Conservation (phyloP, 2,329 filamentous ascomycete genomes). For the Xylaria sp. region DNA sequence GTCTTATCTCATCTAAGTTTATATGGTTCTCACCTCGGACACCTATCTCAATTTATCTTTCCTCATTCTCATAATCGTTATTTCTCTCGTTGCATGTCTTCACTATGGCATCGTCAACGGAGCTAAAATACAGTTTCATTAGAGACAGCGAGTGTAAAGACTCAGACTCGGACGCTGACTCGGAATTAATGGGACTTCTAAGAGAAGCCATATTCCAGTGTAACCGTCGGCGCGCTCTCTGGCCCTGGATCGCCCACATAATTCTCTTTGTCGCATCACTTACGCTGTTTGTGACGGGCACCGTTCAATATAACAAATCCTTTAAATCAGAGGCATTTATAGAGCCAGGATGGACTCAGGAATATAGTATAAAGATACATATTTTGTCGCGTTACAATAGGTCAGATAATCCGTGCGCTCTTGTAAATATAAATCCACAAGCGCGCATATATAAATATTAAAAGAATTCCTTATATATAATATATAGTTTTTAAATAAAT, state of each 20-base stretch:
- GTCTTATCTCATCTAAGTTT: not conserved
- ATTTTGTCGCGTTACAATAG: no score
- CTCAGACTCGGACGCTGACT: conserved; percentile 17
- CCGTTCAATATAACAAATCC: conserved; percentile 2
- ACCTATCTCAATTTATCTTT: not conserved
- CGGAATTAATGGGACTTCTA: conserved; percentile 8
- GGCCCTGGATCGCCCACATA: conserved; percentile 11
- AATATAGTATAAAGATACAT: conserved; percentile 10
- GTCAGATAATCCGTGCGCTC: no score
- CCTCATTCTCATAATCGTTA: not conserved
- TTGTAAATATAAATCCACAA: no score
- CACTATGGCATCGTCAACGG: not conserved
- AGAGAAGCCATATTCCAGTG: not conserved
- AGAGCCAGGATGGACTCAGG: conserved; percentile 16
- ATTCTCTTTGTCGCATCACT: conserved; percentile 8
- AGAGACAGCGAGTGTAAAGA: conserved; percentile 20
- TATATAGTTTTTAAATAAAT: no score
- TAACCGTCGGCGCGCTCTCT: conserved; percentile 9
- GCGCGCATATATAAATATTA: no score
- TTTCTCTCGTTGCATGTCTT: not conserved
- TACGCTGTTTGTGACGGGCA: not conserved
- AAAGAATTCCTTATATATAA: no score
- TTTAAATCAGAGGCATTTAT: not conserved
- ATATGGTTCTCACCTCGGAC: not conserved
- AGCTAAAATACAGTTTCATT: conserved; percentile 10